These are phyloP conservation scores for Pyrenochaeta sp. DNA, from an alignment of 2,329 filamentous ascomycete species.

Conservation along the genomic window DNA sequence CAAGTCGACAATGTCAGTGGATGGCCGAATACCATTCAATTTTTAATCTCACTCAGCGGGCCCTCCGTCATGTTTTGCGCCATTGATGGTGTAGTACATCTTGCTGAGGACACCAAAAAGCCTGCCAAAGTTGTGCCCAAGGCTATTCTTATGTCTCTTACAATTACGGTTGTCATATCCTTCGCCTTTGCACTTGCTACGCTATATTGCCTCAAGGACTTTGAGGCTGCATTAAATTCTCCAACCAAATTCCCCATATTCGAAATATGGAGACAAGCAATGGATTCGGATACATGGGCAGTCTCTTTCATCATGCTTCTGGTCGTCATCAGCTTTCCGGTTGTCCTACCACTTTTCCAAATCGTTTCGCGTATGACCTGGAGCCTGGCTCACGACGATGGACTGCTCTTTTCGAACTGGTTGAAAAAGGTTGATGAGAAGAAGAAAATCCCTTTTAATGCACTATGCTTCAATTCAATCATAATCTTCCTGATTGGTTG, in stretches of 20 bases:
- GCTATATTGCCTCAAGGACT: conserved; percentile 21
- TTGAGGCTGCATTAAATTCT: conserved; percentile 10
- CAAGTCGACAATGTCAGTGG: conserved; percentile 55
- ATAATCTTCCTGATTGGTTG: conserved; percentile 27
- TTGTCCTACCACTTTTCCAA: conserved; percentile 19
- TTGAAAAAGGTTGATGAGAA: conserved; percentile 15
- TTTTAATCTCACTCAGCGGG: conserved; percentile 44
- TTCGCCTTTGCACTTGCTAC: conserved; percentile 19
- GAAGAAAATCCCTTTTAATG: conserved; percentile 17
- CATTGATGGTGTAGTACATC: conserved; percentile 39
- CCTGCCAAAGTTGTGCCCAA: conserved; percentile 35
- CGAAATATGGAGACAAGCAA: conserved; percentile 28
- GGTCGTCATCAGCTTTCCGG: conserved; percentile 15
- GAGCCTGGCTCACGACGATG: conserved; percentile 25
- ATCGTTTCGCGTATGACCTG: conserved; percentile 25
- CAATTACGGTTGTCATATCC: conserved; percentile 39
- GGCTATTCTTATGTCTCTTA: conserved; percentile 44
- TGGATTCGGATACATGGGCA: conserved; percentile 17
- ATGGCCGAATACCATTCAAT: conserved; percentile 54
- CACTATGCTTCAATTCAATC: conserved; percentile 20
- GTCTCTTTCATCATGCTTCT: conserved; percentile 17
- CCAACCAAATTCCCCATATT: conserved; percentile 16
- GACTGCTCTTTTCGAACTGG: conserved; percentile 19
- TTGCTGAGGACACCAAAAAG: conserved; percentile 37
- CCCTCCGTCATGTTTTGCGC: conserved; percentile 26